These are phyloP conservation scores for Pythium chondricola DNA, from an alignment of 352 stramenopile genomes.

Conservation along the genomic window DNA sequence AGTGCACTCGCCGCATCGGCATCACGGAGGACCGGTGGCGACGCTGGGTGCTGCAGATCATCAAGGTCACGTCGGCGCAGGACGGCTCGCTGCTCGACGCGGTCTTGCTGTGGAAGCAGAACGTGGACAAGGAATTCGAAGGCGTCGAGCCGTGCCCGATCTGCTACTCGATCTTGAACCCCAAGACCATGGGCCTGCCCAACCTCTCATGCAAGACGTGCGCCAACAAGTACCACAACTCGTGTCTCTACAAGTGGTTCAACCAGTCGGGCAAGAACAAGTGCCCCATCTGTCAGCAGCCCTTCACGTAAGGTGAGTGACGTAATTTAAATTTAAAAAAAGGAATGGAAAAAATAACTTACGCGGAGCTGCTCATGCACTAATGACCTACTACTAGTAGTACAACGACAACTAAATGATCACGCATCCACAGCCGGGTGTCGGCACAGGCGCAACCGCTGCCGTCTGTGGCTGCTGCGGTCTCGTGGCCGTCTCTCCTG, in stretches of 20 bases:
- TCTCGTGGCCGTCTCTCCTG: no score
- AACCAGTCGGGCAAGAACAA: constrained; percentile 93
- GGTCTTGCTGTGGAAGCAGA: constrained; percentile 90
- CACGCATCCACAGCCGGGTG: constrained; percentile 55
- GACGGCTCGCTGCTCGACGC: constrained; percentile 89
- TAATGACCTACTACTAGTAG: not conserved
- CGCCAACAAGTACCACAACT: constrained; percentile 91
- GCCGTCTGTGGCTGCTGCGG: no score
- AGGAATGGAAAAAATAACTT: constrained; percentile 21
- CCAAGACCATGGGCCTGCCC: constrained; percentile 85
- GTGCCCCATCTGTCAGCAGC: constrained; percentile 90
- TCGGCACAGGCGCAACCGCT: constrained; percentile 16
- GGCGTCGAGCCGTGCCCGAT: constrained; percentile 90
- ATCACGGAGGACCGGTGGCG: constrained; percentile 89
- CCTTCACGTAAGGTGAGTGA: constrained; percentile 60
- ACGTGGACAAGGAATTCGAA: constrained; percentile 91
- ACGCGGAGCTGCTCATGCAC: no score
- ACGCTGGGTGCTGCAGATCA: constrained; percentile 91
- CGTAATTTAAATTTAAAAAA: not conserved
- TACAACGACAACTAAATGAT: no score
- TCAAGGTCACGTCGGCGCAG: constrained; percentile 83
- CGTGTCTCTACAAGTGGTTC: constrained; percentile 93
- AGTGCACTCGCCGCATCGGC: constrained; percentile 87
- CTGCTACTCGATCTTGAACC: constrained; percentile 90
- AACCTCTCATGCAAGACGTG: constrained; percentile 89